Evolutionary conservation across 2,329 filamentous ascomycete genomes (phyloP).

Genomic region (Paecilomyces fulvus): DNA sequence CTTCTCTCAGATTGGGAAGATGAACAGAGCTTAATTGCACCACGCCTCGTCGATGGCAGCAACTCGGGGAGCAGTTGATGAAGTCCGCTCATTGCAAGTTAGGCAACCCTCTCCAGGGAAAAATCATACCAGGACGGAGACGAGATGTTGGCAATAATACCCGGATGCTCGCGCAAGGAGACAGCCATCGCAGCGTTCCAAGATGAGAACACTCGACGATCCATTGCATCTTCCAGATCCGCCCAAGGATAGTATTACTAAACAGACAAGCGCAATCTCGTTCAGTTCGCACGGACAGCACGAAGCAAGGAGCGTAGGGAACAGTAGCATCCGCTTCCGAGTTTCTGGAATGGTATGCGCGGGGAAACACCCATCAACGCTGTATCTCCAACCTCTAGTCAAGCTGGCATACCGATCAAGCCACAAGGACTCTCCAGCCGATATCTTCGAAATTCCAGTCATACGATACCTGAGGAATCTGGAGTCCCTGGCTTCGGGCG

Average conservation of each 20-base stretch:
- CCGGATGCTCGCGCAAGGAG: not conserved
- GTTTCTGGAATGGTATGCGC: not conserved
- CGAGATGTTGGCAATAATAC: not conserved
- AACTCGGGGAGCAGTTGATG: not conserved
- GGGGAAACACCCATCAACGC: no score
- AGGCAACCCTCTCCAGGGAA: not conserved
- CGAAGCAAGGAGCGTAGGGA: not conserved
- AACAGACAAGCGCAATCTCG: not conserved
- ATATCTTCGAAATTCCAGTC: not conserved
- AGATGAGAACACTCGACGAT: not conserved
- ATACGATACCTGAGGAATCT: not conserved
- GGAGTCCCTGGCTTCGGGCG: not conserved
- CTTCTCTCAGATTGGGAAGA: not conserved
- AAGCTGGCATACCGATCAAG: not conserved
- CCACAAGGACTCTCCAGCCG: not conserved
- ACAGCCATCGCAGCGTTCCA: not conserved
- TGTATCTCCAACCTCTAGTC: not conserved
- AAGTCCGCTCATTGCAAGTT: not conserved
- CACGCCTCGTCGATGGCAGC: slow-evolving; percentile 2
- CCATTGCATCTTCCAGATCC: not conserved
- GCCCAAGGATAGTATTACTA: not conserved
- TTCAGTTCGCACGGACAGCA: not conserved
- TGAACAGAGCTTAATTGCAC: not conserved
- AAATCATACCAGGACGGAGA: not conserved
- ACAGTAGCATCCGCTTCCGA: not conserved